Conservation (phyloP, 2,329 filamentous ascomycete species). For the Aaosphaeria arxii region DNA sequence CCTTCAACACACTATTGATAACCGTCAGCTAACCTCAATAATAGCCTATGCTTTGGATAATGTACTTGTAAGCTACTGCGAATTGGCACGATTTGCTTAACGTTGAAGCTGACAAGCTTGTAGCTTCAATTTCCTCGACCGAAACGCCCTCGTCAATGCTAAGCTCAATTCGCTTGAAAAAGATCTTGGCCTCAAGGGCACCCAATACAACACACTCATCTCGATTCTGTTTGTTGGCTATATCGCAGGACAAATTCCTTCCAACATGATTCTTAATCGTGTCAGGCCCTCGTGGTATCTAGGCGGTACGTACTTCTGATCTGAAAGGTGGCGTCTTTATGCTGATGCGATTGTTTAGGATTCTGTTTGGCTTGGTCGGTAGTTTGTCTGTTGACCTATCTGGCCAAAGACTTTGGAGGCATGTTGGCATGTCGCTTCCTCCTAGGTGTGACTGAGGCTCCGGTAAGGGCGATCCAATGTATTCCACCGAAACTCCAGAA, state of each 20-base stretch:
- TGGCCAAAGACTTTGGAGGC: constrained; percentile 13
- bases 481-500: neutral
- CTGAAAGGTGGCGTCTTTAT: neutral
- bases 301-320: neutral
- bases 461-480: constrained; percentile 2
- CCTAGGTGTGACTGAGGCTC: constrained; percentile 12
- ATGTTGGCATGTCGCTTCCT: constrained; percentile 13
- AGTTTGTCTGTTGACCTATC: constrained; percentile 15
- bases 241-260: constrained; percentile 28
- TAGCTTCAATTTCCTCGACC: constrained; percentile 36
- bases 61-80: neutral
- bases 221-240: constrained; percentile 26
- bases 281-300: constrained; percentile 17
- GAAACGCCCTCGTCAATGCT: constrained; percentile 62
- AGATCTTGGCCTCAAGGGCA: constrained; percentile 43
- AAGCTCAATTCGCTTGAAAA: constrained; percentile 58
- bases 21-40: constrained; percentile 14
- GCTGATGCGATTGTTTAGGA: neutral
- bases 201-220: constrained; percentile 1
- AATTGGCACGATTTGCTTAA: neutral
- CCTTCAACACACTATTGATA: neutral
- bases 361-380: constrained; percentile 23
- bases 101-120: constrained; percentile 2
- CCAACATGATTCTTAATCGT: constrained; percentile 35
- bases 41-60: constrained; percentile 25